A percentile compares a stretch with the other conserved stretches of the same genome.
Evolutionary conservation across 2,329 filamentous ascomycete genomes (phyloP).

Genomic region (Trichoderma sp.): DNA sequence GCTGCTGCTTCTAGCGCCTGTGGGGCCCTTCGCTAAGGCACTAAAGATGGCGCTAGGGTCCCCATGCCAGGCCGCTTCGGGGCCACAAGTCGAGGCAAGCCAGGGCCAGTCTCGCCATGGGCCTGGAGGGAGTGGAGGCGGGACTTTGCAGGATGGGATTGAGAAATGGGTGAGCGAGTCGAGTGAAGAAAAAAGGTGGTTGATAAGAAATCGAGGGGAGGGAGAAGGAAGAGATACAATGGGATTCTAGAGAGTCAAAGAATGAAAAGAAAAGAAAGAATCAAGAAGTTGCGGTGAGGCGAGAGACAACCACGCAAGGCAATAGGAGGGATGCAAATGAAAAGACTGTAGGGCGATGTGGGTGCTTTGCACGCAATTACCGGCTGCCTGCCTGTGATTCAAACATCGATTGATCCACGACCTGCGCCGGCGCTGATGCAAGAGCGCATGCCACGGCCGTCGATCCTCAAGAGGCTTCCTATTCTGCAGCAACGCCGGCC

Average conservation of each 20-base stretch:
- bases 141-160: conserved; percentile 18
- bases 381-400: neutral
- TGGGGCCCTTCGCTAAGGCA: conserved; percentile 4
- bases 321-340: neutral
- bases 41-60: conserved; percentile 6
- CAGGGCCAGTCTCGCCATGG: conserved; percentile 18
- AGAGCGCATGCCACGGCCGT: neutral
- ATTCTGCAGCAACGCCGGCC: neutral
- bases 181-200: too few relatives aligned
- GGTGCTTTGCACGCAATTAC: neutral
- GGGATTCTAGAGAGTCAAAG: neutral
- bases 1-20: conserved; percentile 15
- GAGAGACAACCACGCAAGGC: neutral
- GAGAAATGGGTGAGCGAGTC: neutral
- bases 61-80: conserved; percentile 1
- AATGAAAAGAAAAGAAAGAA: neutral
- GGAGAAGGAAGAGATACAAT: neutral
- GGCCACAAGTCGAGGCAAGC: conserved; percentile 15
- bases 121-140: conserved; percentile 21
- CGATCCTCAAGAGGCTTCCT: conserved; percentile 7
- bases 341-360: neutral
- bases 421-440: neutral
- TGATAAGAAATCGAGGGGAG: too few relatives aligned
- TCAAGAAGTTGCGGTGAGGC: neutral
- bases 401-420: neutral